A percentile compares a stretch with the other conserved stretches of the same genome.
Conservation (phyloP, 768 basidiomycete genomes). For the Rickenella mellea region DNA sequence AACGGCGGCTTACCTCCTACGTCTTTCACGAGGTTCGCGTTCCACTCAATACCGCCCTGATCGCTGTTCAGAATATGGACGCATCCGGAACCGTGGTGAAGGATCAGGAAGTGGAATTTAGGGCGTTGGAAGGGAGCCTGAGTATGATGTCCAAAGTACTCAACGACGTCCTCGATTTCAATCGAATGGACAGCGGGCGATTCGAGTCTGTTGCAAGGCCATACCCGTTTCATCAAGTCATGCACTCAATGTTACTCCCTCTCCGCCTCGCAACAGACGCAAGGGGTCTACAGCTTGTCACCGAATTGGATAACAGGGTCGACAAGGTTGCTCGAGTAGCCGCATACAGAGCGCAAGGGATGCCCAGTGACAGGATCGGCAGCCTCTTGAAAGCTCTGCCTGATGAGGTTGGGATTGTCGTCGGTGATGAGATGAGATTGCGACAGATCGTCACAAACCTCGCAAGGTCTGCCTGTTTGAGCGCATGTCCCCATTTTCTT, state of each 20-base stretch:
- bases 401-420: slow-evolving; percentile 18
- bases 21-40: slow-evolving; percentile 42
- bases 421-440: slow-evolving; percentile 32
- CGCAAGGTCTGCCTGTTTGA: slow-evolving; percentile 25
- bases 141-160: slow-evolving; percentile 30
- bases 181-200: slow-evolving; percentile 30
- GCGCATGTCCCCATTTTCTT: background rate
- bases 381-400: background rate
- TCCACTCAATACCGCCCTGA: slow-evolving; percentile 40
- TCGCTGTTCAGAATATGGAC: slow-evolving; percentile 22
- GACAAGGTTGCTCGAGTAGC: slow-evolving; percentile 42
- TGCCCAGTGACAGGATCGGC: background rate
- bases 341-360: slow-evolving; percentile 28
- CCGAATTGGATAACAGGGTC: slow-evolving; percentile 26
- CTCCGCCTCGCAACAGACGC: slow-evolving; percentile 15
- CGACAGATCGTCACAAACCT: slow-evolving; percentile 29
- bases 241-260: slow-evolving; percentile 17
- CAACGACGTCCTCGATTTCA: slow-evolving; percentile 29
- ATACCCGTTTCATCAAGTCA: slow-evolving; percentile 23
- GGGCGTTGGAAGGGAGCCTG: slow-evolving; percentile 27
- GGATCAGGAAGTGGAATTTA: slow-evolving; percentile 28
- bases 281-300: slow-evolving; percentile 19
- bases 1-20: slow-evolving; percentile 34
- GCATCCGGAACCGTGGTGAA: slow-evolving; percentile 22
- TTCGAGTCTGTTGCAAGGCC: slow-evolving; percentile 33